Base-by-base conservation (phyloP, 75 land plant genomes). In the Chamaecyparis obtusa region DNA sequence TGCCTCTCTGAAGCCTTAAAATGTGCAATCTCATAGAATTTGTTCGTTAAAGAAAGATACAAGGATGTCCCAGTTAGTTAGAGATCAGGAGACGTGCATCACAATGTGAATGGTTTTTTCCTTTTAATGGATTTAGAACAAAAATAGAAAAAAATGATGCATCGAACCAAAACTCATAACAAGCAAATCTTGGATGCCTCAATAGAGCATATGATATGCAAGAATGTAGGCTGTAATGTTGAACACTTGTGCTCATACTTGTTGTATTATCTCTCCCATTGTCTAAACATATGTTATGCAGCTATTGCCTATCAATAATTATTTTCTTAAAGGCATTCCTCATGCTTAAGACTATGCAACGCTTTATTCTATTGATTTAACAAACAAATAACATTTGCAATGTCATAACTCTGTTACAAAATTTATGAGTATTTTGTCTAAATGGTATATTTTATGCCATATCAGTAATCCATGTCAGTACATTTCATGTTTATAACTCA, bases 361-460 rank as follows among this genome's bases (percentile, higher is more conserved):
- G 24, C 83, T 9, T 46, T n/a, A n/a, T 46, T 46, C 83, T 46
- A 19, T 5, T 10, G 51, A 74, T 74, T 81, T 81, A n/a, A 81
- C 15, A 81, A 81, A n/a, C 83, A 81, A 81, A 43, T 81, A n/a
- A 81, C 16, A 46, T 46, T 81, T 33, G 76, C 15, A 74, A 10
- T 46, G n/a, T 49, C 49, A 81, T 81, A 11, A 32, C 48, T 3
- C 13, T 46, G 46, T 33, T 74, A 33, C 76, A 74, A 74, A 67
- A 10, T 74, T 74, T 33, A 74, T 33, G 3, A 33, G 76, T 74
- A 14, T 33, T 33, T 32, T 13, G 14, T 74, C 37, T 74, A 74
- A 74, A 74, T 74, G n/a, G n/a, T 3, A 64, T 0, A 64, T 64
- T 64, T 64, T 64, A 64, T 64, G 37, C 76, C 36, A 32, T 33